Base-by-base conservation (phyloP, 2,329 filamentous ascomycete species). In the Zelopaecilomyces penicillatus region DNA sequence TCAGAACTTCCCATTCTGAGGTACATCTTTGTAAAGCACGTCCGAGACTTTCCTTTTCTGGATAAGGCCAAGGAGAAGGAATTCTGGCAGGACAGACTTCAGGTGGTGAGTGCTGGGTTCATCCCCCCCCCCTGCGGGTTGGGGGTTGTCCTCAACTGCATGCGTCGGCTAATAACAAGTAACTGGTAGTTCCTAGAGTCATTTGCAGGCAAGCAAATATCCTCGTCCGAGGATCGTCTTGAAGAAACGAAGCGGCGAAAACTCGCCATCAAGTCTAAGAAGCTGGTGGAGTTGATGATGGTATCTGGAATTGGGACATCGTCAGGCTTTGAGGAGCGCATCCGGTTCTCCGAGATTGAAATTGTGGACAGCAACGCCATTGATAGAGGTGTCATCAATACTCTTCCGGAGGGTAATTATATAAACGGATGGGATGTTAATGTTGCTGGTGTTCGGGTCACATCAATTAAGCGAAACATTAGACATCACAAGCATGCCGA, bases 271-370 rank as follows among this genome's bases (percentile, higher is more conserved):
- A 98, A 98, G 75, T 88, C 87, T 39, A 84, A 93, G 64, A 98
- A 98, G 70, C 71, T 98, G 46, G 87, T 98, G 8, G 93, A 98
- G 72, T 74, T 98, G 49, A 98, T 98, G 93, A 96, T 98, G 89
- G 93, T 98, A 6, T 97, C 91, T 6, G 93, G 93, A 33, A 85
- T 98, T 46, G 87, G 87, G 31, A 98, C 93, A 1, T 89, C 93
- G 4, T 96, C 90, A 4, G 93, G 93, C 2, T 98, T 97, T 62
- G 93, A 98, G 66, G 93, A 98, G 70, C 81, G 93, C 46, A 96
- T 98, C 59, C 81, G 89, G 41, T 98, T 98, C 62, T 88, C 89
- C 2, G 93, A 98, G 66, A 85, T 98, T 67, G 93, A 98, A 60
- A 89, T 97, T 27, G 88, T 98, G 29, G 93, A 98, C 59, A 80